Conservation (phyloP, 1,284 basidiomycete species). For the Cryptococcus sp. region DNA sequence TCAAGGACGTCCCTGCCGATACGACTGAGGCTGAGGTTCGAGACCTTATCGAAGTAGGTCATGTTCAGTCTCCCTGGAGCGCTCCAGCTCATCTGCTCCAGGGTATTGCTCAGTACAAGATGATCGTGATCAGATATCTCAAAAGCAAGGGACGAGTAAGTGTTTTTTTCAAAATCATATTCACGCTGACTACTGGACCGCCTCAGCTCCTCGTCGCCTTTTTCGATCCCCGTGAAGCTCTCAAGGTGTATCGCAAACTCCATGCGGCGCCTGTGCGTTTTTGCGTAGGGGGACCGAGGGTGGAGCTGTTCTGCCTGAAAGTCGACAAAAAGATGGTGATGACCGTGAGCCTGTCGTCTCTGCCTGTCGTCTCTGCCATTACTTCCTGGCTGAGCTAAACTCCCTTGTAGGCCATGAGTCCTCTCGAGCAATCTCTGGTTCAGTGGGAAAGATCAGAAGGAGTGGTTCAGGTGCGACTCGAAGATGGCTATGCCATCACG, state of each 20-base stretch:
- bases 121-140: slow-evolving; percentile 35
- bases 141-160: slow-evolving; percentile 33
- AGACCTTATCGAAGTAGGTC: slow-evolving; percentile 28
- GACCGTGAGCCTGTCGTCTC: too few species aligned
- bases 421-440: slow-evolving; percentile 24
- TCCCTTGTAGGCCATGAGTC: slow-evolving; percentile 15
- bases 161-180: not conserved
- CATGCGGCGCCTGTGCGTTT: slow-evolving; percentile 21
- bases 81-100: slow-evolving; percentile 3
- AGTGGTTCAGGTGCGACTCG: slow-evolving; percentile 22
- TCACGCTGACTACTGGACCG: not conserved
- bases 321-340: slow-evolving; percentile 16
- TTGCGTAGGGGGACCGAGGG: not conserved
- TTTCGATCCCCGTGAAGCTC: slow-evolving; percentile 42
- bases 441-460: too few species aligned
- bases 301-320: slow-evolving; percentile 29
- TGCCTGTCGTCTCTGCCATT: too few species aligned
- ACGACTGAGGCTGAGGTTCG: slow-evolving; percentile 21
- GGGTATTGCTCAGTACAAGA: slow-evolving; percentile 33
- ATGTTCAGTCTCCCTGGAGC: not conserved
- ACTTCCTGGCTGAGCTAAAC: too few species aligned
- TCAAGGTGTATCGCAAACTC: slow-evolving; percentile 30
- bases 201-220: slow-evolving; percentile 42
- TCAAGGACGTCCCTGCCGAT: slow-evolving; percentile 29
- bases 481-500: slow-evolving; percentile 16